A percentile compares a stretch with the other conserved stretches of the same genome.
These are phyloP conservation scores for Penicillium samsonianum DNA, from an alignment of 495 filamentous ascomycete genomes.

Conservation along the genomic window DNA sequence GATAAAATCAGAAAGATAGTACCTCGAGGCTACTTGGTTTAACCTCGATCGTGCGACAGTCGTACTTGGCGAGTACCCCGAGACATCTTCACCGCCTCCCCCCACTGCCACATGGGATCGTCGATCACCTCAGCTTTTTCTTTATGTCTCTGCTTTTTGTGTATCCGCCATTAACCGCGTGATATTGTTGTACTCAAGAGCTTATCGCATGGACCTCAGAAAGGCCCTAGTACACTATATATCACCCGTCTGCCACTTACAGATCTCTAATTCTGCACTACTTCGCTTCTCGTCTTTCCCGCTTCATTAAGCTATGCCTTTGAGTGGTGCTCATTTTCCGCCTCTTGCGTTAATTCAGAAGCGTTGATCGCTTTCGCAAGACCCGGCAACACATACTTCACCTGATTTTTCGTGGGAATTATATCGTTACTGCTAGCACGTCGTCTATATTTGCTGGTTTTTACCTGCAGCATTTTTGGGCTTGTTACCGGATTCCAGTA, in stretches of 20 bases:
- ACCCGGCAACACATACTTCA: background rate
- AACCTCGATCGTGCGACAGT: background rate
- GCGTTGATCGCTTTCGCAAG: slow-evolving; percentile 20
- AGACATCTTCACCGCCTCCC: slow-evolving; percentile 9
- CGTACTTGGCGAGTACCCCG: slow-evolving; percentile 7
- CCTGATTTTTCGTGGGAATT: background rate
- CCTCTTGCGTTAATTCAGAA: slow-evolving; percentile 23
- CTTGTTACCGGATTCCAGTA: slow-evolving; percentile 1
- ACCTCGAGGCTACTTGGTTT: slow-evolving; percentile 2
- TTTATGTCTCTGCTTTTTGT: background rate
- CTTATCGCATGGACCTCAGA: background rate
- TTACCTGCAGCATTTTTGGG: background rate
- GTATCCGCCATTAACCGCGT: background rate
- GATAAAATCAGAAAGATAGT: background rate
- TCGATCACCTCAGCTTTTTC: slow-evolving; percentile 7
- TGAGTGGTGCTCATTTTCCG: slow-evolving; percentile 9
- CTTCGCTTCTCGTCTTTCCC: background rate
- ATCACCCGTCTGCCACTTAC: background rate
- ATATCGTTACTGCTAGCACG: background rate
- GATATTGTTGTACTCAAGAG: background rate
- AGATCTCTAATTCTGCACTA: background rate
- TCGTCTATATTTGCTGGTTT: background rate
- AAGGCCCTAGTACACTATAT: background rate
- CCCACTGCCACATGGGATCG: slow-evolving; percentile 6
- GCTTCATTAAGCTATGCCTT: slow-evolving; percentile 22